Conservation (phyloP, 2,329 filamentous ascomycete genomes). For the Bipolaris gigantea region DNA sequence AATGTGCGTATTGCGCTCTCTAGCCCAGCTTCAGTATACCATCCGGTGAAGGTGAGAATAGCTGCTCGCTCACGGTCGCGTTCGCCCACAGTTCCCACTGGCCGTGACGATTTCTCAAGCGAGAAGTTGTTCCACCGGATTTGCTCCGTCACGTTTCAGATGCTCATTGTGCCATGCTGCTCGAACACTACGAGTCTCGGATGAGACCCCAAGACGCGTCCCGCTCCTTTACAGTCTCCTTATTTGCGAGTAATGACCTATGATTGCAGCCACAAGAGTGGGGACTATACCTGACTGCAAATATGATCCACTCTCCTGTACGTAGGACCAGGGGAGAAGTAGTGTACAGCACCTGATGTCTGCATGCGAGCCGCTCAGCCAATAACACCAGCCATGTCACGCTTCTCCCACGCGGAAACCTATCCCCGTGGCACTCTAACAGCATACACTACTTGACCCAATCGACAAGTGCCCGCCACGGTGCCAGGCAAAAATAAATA, state of each 20-base stretch:
- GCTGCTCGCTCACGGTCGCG: constrained; percentile 5
- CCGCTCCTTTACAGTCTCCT: neutral
- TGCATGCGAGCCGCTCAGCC: neutral
- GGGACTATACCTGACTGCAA: constrained; percentile 1
- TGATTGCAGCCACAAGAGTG: neutral
- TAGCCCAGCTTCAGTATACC: constrained; percentile 4
- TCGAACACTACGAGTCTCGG: constrained; percentile 13
- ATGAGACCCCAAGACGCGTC: constrained; percentile 2
- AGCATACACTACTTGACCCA: neutral
- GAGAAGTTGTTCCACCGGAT: constrained; percentile 4
- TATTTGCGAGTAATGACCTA: constrained; percentile 3
- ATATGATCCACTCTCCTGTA: neutral
- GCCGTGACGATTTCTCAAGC: neutral
- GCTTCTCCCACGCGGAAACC: neutral
- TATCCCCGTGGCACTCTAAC: neutral
- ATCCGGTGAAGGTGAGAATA: constrained; percentile 2
- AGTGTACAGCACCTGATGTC: neutral
- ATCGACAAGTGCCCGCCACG: neutral
- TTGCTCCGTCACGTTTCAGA: constrained; percentile 8
- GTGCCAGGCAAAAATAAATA: too few relatives aligned
- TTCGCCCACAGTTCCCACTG: constrained; percentile 8
- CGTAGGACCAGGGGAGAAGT: neutral
- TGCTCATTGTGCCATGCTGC: constrained; percentile 3
- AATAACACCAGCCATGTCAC: neutral
- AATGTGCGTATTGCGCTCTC: constrained; percentile 1